Conservation (phyloP, 2,329 filamentous ascomycete genomes). For the Trichoderma arundinaceum region DNA sequence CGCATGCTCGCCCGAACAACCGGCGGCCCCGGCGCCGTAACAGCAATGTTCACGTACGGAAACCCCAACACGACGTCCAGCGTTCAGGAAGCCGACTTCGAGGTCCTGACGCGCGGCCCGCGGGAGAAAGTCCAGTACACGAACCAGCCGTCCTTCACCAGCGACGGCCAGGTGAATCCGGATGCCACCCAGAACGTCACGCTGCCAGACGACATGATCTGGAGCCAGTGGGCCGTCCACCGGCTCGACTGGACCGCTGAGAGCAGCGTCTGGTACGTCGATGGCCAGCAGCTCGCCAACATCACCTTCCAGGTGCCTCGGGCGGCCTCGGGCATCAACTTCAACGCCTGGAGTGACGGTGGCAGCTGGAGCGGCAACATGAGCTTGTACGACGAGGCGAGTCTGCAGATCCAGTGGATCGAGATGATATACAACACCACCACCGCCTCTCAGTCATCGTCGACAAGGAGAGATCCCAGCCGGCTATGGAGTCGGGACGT, state of each 20-base stretch:
- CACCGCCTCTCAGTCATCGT: not conserved
- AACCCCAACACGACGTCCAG: constrained; percentile 42
- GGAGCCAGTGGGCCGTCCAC: constrained; percentile 64
- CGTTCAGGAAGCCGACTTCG: constrained; percentile 59
- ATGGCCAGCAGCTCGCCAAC: constrained; percentile 56
- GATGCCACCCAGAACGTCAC: constrained; percentile 56
- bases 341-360: constrained; percentile 68
- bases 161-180: constrained; percentile 51
- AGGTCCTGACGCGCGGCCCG: constrained; percentile 57
- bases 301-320: constrained; percentile 62
- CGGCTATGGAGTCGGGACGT: not conserved
- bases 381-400: constrained; percentile 55
- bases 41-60: constrained; percentile 60
- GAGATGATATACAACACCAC: constrained; percentile 63
- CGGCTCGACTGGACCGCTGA: constrained; percentile 64
- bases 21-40: constrained; percentile 55
- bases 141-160: constrained; percentile 62
- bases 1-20: constrained; percentile 59
- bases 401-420: constrained; percentile 67
- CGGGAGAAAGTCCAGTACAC: constrained; percentile 59
- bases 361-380: constrained; percentile 66
- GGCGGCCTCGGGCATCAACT: constrained; percentile 57
- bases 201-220: constrained; percentile 50
- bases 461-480: not conserved
- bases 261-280: constrained; percentile 61